Base-by-base conservation (phyloP, 371 early-diverging fungal species). In the Mortierella sp. region DNA sequence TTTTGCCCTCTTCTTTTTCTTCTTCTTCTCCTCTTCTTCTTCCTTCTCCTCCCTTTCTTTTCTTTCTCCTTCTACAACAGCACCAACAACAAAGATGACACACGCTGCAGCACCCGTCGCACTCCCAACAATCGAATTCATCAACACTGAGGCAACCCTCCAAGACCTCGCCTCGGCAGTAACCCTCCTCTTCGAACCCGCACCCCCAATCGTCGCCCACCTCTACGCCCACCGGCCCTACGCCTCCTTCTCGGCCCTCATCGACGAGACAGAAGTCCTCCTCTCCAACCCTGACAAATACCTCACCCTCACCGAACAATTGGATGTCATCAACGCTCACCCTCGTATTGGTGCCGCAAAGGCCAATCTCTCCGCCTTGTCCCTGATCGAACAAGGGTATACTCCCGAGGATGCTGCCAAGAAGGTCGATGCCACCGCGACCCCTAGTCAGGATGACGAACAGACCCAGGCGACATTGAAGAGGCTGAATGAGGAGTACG, bases 331-430 rank as follows among this genome's bases (percentile, higher is more conserved):
- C 85, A 96, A 96, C 79, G 95, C 96, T 5, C 98, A 98, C 87
- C 97, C 98, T 48, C 93, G 97, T n/a, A 95, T 98, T 76, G 98
- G 98, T 71, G 96, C 93, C 57, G 88, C 89, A 81, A 92, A 91
- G 74, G 86, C 87, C 34, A 92, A 91, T 34, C 91, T 96, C 48
- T 95, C 96, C 1, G 94, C 93, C 16, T 82, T 92, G 75, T 96
- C 96, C 9, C 81, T 92, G 48, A 90, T 89, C 74, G 97, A 97
- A 83, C 97, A 96, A 86, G 95, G 96, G 19, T 93, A 94, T 76
- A 75, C 83, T 0, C 72, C 87, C 9, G 80, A 74, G 70, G 78
- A 73, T 37, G 83, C 79, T 2, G 82, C 76, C 78, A 73, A 79
- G 44, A 71, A 70, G 70, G 79, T 77, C 13, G 69, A 61, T 31